These are phyloP conservation scores for Filobasidium floriforme DNA, from an alignment of 768 basidiomycete genomes.

Conservation along the genomic window DNA sequence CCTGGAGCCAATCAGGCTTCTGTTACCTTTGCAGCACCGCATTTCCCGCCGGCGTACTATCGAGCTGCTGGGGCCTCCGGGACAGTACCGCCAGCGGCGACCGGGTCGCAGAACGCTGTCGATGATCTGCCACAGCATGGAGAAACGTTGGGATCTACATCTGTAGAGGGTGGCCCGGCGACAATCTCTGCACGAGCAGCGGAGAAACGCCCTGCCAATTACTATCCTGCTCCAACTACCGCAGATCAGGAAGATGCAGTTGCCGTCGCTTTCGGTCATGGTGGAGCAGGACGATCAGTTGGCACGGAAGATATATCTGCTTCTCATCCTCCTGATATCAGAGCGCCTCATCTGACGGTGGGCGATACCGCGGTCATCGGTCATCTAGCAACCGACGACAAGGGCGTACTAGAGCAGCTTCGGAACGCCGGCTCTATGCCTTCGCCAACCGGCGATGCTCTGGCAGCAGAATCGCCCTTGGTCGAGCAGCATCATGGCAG, in stretches of 20 bases:
- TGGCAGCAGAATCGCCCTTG: not conserved
- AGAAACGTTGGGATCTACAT: not conserved
- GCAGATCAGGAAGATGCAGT: slow-evolving; percentile 39
- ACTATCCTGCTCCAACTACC: slow-evolving; percentile 43
- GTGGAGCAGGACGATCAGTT: slow-evolving; percentile 23
- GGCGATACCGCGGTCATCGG: slow-evolving; percentile 10
- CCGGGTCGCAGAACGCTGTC: not conserved
- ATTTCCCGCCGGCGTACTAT: slow-evolving; percentile 20
- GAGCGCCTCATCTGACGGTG: slow-evolving; percentile 15
- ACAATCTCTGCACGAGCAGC: slow-evolving; percentile 8
- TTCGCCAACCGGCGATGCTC: not conserved
- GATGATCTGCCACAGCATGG: not conserved
- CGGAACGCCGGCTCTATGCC: slow-evolving; percentile 36
- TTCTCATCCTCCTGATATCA: not conserved
- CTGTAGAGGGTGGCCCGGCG: not conserved
- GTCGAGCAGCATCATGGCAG: not conserved
- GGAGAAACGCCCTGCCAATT: slow-evolving; percentile 25
- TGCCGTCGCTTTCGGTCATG: slow-evolving; percentile 29
- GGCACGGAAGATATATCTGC: not conserved
- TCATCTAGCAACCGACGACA: slow-evolving; percentile 44
- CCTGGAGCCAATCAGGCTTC: not conserved
- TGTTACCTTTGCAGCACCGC: not conserved
- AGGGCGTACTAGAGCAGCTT: slow-evolving; percentile 36
- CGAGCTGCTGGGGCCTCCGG: not conserved
- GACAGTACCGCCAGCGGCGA: not conserved